These are phyloP conservation scores for Penicillium pulvis DNA, from an alignment of 495 filamentous ascomycete genomes.

Conservation along the genomic window DNA sequence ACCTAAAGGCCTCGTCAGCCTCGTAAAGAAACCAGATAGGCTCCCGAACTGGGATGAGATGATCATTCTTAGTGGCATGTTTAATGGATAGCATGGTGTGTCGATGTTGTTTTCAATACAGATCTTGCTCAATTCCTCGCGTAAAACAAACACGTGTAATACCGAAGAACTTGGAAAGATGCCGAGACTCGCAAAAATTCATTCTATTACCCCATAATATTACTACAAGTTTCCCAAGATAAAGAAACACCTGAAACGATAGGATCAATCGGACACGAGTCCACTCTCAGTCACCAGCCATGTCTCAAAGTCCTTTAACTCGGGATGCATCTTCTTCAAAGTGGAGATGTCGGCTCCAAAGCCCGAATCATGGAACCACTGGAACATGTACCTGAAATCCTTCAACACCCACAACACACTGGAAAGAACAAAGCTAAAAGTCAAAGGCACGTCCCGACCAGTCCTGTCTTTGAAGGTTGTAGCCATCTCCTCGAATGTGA, in stretches of 20 bases:
- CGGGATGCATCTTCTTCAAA: slow-evolving; percentile 51
- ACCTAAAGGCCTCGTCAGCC: neutral
- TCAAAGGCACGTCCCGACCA: slow-evolving; percentile 51
- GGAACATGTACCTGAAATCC: slow-evolving; percentile 63
- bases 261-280: slow-evolving; percentile 20
- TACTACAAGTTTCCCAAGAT: neutral
- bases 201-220: neutral
- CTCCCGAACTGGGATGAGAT: neutral
- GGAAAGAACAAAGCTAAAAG: slow-evolving; percentile 44
- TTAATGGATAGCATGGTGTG: neutral
- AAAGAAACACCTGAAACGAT: neutral
- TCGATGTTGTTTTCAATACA: too few species aligned
- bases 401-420: slow-evolving; percentile 47
- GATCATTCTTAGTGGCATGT: neutral
- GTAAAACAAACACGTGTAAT: too few species aligned
- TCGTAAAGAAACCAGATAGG: neutral
- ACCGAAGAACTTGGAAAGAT: too few species aligned
- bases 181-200: neutral
- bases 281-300: slow-evolving; percentile 64
- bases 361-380: slow-evolving; percentile 63
- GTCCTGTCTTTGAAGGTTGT: slow-evolving; percentile 52
- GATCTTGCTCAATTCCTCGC: too few species aligned
- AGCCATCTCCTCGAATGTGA: slow-evolving; percentile 53
- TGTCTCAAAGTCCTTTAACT: slow-evolving; percentile 56
- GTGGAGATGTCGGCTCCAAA: slow-evolving; percentile 60